Conservation (phyloP, 768 basidiomycete species). For the Lyophyllum decastes region DNA sequence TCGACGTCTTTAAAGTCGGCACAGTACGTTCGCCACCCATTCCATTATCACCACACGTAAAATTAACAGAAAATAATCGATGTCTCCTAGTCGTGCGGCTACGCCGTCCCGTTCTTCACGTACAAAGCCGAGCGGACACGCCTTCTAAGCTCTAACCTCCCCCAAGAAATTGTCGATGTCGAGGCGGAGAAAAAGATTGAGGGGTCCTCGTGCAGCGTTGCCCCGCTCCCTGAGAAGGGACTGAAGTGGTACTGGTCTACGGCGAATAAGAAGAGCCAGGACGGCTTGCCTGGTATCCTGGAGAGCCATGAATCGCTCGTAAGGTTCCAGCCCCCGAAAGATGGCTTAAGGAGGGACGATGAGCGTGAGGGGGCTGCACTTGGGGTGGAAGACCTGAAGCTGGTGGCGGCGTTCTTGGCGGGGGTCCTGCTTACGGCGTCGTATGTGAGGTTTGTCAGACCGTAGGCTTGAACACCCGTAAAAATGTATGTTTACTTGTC, state of each 20-base stretch:
- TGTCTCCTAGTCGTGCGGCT: too few species aligned
- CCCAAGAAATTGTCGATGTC: constrained; percentile 44
- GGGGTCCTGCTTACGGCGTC: constrained; percentile 11
- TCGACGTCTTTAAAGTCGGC: constrained; percentile 61
- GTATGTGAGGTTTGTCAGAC: constrained; percentile 10
- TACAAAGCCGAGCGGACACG: constrained; percentile 57
- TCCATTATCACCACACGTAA: neutral
- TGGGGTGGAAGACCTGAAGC: constrained; percentile 3
- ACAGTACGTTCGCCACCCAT: constrained; percentile 32
- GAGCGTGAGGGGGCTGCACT: neutral
- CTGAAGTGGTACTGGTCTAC: constrained; percentile 57
- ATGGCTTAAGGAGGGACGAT: neutral
- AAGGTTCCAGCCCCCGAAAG: constrained; percentile 8
- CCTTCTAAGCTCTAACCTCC: constrained; percentile 46
- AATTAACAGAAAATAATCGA: too few species aligned
- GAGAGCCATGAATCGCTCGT: constrained; percentile 23
- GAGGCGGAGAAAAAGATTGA: constrained; percentile 14
- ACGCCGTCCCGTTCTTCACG: constrained; percentile 58
- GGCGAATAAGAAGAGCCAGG: constrained; percentile 52
- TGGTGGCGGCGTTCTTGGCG: constrained; percentile 10
- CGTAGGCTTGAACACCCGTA: too few species aligned
- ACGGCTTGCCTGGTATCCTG: constrained; percentile 54
- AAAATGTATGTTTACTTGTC: too few species aligned
- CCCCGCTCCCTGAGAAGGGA: constrained; percentile 32
- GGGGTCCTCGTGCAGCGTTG: constrained; percentile 4